Base-by-base conservation (phyloP, 2,329 filamentous ascomycete genomes). In the Orbilia quercus region DNA sequence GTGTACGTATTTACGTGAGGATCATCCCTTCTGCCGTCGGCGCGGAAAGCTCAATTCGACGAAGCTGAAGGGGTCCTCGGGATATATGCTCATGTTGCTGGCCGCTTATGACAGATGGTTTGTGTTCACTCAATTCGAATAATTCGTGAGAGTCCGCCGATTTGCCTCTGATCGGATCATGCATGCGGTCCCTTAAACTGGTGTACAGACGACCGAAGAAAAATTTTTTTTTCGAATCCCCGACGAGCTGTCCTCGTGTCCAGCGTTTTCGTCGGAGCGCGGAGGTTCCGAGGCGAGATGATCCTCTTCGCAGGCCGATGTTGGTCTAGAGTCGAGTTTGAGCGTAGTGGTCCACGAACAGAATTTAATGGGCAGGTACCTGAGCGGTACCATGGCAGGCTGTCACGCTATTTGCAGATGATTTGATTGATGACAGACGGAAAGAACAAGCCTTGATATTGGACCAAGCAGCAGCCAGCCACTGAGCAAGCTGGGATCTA, bases 321-420 rank as follows among this genome's bases (percentile, higher is more conserved):
- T n/a, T 20, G 42, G 55, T 59, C 40, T 48, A 47, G 40, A 59
- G 40, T 48, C 14, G 9, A 14, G 25, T 16, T 31, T 11, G 14
- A 11, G 16, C 22, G 4, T 7, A 34, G 36, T 16, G 12, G 28
- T 12, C 25, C n/a, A 11, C 20, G 31, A 22, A 48, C 16, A 23
- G 55, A 47, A 22, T 44, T 58, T 45, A 40, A 55, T 45, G 50
- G 66, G 51, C 51, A 47, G 50, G 66, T 71, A 71, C 57, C 57
- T 53, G 55, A 55, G 48, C 11, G 45, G 48, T 31, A 54, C 50
- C 34, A 47, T 38, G 20, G 28, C 42, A 54, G 66, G 31, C 42
- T 47, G 45, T 73, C 69, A 73, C 58, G 69, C 69, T 73, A 73
- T 66, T 73, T 54, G 60, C 60, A 57, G 54, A 73, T 73, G 69